phyloP scores from a whole-genome alignment of 2,329 filamentous ascomycete genomes.

The Claviceps pusilla region DNA sequence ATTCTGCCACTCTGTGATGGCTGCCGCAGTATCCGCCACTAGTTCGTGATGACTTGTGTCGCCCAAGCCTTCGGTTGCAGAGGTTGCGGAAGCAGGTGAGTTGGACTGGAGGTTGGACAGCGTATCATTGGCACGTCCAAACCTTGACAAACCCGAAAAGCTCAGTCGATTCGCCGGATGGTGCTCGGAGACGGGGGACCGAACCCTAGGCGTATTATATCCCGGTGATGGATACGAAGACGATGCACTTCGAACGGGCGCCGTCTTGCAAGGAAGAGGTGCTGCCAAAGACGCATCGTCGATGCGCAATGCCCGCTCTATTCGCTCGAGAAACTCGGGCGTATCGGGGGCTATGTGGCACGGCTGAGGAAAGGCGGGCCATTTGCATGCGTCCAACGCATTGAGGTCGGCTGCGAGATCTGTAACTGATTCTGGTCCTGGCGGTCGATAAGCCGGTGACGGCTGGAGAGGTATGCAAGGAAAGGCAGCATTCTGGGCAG shows the following conservation, averaged over 20 bases:
- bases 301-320: slow-evolving; percentile 8
- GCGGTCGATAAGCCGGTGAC: background rate
- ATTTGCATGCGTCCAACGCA: background rate
- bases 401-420: background rate
- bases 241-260: slow-evolving; percentile 14
- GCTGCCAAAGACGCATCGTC: background rate
- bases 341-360: slow-evolving; percentile 2
- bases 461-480: background rate
- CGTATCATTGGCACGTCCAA: slow-evolving; percentile 15
- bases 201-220: slow-evolving; percentile 9
- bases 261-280: background rate
- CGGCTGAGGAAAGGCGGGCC: background rate
- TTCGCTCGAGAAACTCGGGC: slow-evolving; percentile 8
- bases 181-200: slow-evolving; percentile 15
- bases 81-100: slow-evolving; percentile 11
- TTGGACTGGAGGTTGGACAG: slow-evolving; percentile 17
- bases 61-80: slow-evolving; percentile 5
- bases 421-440: background rate
- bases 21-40: slow-evolving; percentile 12
- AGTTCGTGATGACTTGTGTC: slow-evolving; percentile 9
- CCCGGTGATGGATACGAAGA: slow-evolving; percentile 17
- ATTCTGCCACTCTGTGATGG: slow-evolving; percentile 14
- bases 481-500: background rate
- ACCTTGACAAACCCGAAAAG: slow-evolving; percentile 16
- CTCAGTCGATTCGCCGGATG: slow-evolving; percentile 11